Evolutionary conservation across 169 alveolate genomes (phyloP).

Genomic region (Plasmodium adleri): DNA sequence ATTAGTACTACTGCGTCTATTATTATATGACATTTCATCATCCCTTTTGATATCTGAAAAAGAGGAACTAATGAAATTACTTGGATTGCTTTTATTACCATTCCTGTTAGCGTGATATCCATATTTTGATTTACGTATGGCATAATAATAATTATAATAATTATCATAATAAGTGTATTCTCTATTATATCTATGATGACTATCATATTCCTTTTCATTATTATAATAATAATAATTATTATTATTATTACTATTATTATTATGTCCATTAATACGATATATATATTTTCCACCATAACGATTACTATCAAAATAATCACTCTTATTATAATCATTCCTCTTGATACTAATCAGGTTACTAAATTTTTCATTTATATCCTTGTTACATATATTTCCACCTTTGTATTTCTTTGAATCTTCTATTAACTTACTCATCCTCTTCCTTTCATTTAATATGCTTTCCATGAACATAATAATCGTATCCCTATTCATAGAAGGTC

Average conservation of each 20-base stretch:
- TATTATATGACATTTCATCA: not conserved
- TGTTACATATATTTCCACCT: not conserved
- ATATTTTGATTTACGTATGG: too few species aligned
- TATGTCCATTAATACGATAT: too few species aligned
- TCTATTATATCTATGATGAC: too few species aligned
- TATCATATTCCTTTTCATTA: too few species aligned
- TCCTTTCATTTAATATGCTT: constrained; percentile 17
- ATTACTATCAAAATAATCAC: not conserved
- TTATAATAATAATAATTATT: too few species aligned
- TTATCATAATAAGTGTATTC: too few species aligned
- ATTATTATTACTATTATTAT: too few species aligned
- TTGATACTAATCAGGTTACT: not conserved
- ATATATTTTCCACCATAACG: not conserved
- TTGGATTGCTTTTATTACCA: too few species aligned
- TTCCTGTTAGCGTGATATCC: too few species aligned
- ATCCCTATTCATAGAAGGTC: constrained; percentile 41
- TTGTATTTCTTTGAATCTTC: not conserved
- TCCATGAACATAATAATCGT: constrained; percentile 26
- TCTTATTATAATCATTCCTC: not conserved
- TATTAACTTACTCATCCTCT: not conserved
- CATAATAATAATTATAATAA: too few species aligned
- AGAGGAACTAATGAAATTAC: too few species aligned
- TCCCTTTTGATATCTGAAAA: too few species aligned
- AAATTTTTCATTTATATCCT: not conserved
- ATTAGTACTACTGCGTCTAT: constrained; percentile 1